Percentiles rank a stretch among this genome's conserved stretches.
Evolutionary conservation across 306 rosid species (phyloP).

Genomic region (Argentina anserina): DNA sequence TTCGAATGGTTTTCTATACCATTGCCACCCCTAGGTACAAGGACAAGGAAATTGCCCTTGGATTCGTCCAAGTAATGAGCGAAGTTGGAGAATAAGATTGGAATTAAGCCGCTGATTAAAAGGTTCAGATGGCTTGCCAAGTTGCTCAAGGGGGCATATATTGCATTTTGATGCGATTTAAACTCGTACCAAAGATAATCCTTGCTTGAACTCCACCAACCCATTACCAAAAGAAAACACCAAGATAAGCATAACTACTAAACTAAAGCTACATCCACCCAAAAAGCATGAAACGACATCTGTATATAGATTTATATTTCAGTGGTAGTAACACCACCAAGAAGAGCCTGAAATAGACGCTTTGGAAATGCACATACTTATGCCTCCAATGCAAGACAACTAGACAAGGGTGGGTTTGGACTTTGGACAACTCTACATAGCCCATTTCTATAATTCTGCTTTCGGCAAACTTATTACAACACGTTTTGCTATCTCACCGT

Average conservation of each 20-base stretch:
- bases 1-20: no score
- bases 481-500: neutral
- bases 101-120: neutral
- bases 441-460: neutral
- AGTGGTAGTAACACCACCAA: neutral
- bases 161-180: neutral
- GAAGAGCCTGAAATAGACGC: neutral
- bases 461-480: neutral
- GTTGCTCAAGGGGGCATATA: neutral
- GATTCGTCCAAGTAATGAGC: neutral
- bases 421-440: neutral
- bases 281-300: neutral
- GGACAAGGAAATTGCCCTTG: no score
- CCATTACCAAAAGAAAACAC: neutral
- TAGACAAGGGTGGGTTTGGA: neutral
- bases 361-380: neutral
- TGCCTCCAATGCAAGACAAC: neutral
- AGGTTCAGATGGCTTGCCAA: neutral
- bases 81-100: neutral
- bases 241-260: neutral
- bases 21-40: no score
- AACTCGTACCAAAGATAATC: neutral
- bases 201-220: neutral
- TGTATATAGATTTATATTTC: neutral
- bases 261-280: neutral